A percentile compares a stretch with the other conserved stretches of the same genome.
phyloP scores from a whole-genome alignment of 169 alveolate genomes.

The Fabrea salina region DNA sequence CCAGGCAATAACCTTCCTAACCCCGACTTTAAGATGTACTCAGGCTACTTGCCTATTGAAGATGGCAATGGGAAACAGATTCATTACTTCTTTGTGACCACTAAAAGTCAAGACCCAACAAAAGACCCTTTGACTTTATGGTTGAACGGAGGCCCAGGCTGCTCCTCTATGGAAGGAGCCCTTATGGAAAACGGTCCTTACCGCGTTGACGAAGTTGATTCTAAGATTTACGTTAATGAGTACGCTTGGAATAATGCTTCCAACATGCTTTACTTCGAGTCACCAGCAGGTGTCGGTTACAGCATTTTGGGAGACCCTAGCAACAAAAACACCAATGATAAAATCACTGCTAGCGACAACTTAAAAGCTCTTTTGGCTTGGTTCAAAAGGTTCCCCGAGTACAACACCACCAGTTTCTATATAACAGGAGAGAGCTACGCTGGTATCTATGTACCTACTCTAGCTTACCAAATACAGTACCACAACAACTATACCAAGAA shows the following conservation, averaged over 20 bases:
- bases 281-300: conserved; percentile 68
- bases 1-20: not conserved
- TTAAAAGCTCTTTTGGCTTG: conserved; percentile 54
- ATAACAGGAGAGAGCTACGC: conserved; percentile 83
- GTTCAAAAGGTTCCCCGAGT: conserved; percentile 63
- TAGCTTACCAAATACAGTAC: conserved; percentile 51
- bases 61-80: not conserved
- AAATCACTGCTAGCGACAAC: conserved; percentile 58
- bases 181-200: conserved; percentile 72
- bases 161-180: conserved; percentile 61
- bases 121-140: conserved; percentile 64
- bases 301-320: conserved; percentile 40
- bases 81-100: not conserved
- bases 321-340: conserved; percentile 50
- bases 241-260: conserved; percentile 68
- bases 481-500: not conserved
- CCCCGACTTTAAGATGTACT: conserved; percentile 2
- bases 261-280: conserved; percentile 68
- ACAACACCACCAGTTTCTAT: conserved; percentile 56
- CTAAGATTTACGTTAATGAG: conserved; percentile 38
- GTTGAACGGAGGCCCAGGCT: conserved; percentile 83
- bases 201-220: conserved; percentile 46
- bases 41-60: not conserved
- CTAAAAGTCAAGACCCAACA: conserved; percentile 1
- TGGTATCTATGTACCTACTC: conserved; percentile 79